Percentiles rank a stretch among this genome's conserved stretches.
Evolutionary conservation across 2,329 filamentous ascomycete species (phyloP).

Genomic region (Claviceps lovelessii): DNA sequence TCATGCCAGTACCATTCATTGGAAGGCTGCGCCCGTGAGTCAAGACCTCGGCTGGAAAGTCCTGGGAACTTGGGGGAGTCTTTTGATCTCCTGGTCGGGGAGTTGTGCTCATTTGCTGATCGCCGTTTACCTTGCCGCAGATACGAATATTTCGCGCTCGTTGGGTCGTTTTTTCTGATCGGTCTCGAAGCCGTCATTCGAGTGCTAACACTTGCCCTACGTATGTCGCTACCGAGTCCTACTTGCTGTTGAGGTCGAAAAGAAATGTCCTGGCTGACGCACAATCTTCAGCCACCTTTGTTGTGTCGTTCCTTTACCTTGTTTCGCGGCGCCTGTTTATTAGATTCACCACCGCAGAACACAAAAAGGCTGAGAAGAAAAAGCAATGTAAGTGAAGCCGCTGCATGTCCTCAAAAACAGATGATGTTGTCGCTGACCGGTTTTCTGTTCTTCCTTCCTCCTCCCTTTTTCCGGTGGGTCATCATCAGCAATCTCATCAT

Average conservation of each 20-base stretch:
- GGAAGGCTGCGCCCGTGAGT: constrained; percentile 38
- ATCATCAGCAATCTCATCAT: constrained; percentile 47
- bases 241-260: constrained; percentile 5
- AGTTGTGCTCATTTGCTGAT: background rate
- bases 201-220: constrained; percentile 74
- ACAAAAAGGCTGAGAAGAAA: constrained; percentile 51
- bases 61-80: background rate
- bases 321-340: constrained; percentile 76
- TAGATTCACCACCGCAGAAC: constrained; percentile 53
- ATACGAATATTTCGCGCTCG: constrained; percentile 74
- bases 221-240: constrained; percentile 33
- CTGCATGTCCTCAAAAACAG: constrained; percentile 8
- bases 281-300: constrained; percentile 47
- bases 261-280: constrained; percentile 11
- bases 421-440: constrained; percentile 27
- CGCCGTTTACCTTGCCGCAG: constrained; percentile 24
- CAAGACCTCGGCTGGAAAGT: background rate
- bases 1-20: constrained; percentile 39
- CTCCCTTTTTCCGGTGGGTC: too few relatives aligned
- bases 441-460: constrained; percentile 24
- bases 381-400: constrained; percentile 40
- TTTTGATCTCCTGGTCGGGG: background rate
- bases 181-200: constrained; percentile 70
- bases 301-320: constrained; percentile 71
- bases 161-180: constrained; percentile 72